These are phyloP conservation scores for Fusarium verrucosum DNA, from an alignment of 2,329 filamentous ascomycete species.

Conservation along the genomic window DNA sequence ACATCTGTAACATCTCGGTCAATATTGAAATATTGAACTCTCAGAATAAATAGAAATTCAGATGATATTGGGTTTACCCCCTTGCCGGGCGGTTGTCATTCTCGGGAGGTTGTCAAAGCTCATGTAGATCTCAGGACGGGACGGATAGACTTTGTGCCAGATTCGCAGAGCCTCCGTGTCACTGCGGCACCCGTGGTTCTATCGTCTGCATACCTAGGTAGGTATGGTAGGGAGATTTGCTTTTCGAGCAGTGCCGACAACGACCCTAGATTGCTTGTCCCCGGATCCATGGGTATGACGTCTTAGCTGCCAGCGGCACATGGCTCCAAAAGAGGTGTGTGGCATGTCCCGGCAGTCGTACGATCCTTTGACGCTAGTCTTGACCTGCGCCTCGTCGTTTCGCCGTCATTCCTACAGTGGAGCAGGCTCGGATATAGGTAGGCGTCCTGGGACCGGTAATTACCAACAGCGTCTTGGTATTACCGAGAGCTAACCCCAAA, in stretches of 20 bases:
- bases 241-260: slow-evolving; percentile 44
- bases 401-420: slow-evolving; percentile 37
- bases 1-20: background rate
- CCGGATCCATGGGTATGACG: slow-evolving; percentile 43
- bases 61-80: slow-evolving; percentile 31
- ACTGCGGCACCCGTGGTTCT: slow-evolving; percentile 10
- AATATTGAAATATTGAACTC: background rate
- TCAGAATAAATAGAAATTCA: slow-evolving; percentile 9
- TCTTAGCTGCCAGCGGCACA: slow-evolving; percentile 44
- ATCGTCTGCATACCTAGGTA: slow-evolving; percentile 21
- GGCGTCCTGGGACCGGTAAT: slow-evolving; percentile 16
- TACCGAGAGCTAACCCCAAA: slow-evolving; percentile 8
- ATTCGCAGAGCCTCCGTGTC: slow-evolving; percentile 26
- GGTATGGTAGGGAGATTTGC: slow-evolving; percentile 44
- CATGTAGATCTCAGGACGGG: slow-evolving; percentile 38
- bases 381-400: slow-evolving; percentile 36
- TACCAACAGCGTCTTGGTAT: slow-evolving; percentile 7
- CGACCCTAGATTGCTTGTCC: slow-evolving; percentile 38
- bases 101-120: slow-evolving; percentile 31
- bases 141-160: slow-evolving; percentile 40
- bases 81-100: slow-evolving; percentile 14
- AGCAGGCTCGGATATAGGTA: slow-evolving; percentile 23
- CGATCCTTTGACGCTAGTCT: slow-evolving; percentile 42
- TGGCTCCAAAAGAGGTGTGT: slow-evolving; percentile 38
- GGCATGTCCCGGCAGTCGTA: slow-evolving; percentile 44